These are phyloP conservation scores for Fusarium devonianum DNA, from an alignment of 2,329 filamentous ascomycete species.

Conservation along the genomic window DNA sequence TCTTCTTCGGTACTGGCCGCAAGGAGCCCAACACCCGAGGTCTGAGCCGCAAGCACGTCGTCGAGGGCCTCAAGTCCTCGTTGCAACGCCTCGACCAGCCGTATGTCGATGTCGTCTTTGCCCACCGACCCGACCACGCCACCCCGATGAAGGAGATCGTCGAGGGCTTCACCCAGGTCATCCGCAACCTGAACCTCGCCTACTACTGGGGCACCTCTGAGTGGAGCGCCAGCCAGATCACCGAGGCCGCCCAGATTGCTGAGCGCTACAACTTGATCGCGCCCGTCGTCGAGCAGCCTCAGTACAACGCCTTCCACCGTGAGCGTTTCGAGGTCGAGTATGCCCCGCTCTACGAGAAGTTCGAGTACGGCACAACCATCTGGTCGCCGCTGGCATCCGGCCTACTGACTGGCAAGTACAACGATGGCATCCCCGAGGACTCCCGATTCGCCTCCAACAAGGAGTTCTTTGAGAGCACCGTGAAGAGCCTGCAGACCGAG, in stretches of 20 bases:
- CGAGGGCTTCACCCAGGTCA: slow-evolving; percentile 40
- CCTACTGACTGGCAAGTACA: slow-evolving; percentile 72
- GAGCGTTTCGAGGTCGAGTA: slow-evolving; percentile 70
- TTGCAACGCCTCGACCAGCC: slow-evolving; percentile 37
- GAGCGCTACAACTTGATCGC: slow-evolving; percentile 67
- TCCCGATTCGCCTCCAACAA: slow-evolving; percentile 58
- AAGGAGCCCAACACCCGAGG: slow-evolving; percentile 64
- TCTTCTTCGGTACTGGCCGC: slow-evolving; percentile 43
- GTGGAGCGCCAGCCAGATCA: slow-evolving; percentile 72
- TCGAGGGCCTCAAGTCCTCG: slow-evolving; percentile 54
- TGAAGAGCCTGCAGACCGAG: slow-evolving; percentile 20
- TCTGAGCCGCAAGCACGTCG: slow-evolving; percentile 70
- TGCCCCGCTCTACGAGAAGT: slow-evolving; percentile 64
- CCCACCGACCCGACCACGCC: slow-evolving; percentile 37
- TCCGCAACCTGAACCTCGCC: slow-evolving; percentile 40
- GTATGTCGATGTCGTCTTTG: slow-evolving; percentile 41
- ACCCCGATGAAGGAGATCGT: slow-evolving; percentile 41
- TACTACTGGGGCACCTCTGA: slow-evolving; percentile 65
- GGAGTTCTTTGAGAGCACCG: slow-evolving; percentile 27
- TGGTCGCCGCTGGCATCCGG: slow-evolving; percentile 65
- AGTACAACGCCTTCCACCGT: slow-evolving; percentile 69
- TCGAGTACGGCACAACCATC: slow-evolving; percentile 66
- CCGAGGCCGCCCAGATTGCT: slow-evolving; percentile 61
- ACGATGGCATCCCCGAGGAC: slow-evolving; percentile 61
- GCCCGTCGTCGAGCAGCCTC: slow-evolving; percentile 71